Base-by-base conservation (phyloP, 1,139 yeast genomes). In the Saccharomyces hybrid region DNA sequence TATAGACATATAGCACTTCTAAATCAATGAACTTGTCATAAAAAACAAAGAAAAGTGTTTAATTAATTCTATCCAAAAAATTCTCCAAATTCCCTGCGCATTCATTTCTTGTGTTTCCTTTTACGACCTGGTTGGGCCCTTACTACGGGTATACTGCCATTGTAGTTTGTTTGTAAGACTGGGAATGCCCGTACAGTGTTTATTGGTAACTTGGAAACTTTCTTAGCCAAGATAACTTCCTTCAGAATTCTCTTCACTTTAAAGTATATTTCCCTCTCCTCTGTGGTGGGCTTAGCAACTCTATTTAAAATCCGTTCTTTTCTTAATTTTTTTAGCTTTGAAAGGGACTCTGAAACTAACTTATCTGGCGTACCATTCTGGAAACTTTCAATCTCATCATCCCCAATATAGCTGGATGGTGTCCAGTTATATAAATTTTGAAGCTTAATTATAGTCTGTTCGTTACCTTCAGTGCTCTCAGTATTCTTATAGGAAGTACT, bases 111-210 rank as follows among this genome's bases (percentile, higher is more conserved):
- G 52, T 70, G 65, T 56, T 71, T 71, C 57, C 71, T 70, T 56
- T 64, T 65, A 42, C 67, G 60, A 13, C 61, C 56, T 26, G 64
- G 64, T 50, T 71, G 66, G 53, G 73, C 61, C 53, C 71, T 64
- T 54, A 78, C 74, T 0, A 89, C 89, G 1, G 96, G 97, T 64
- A 90, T 76, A 1, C 86, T 79, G 53, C 98, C 98, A 47, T 80
- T 75, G 64, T 87, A 90, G 61, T 85, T 88, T 20, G 84, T 80
- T 64, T 83, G 82, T 55, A 87, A 75, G 0, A 87, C 85, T 0
- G 96, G 96, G 48, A 90, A 62, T 2, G 64, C 62, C 46, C 56
- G 62, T 46, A 64, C 73, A 53, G 57, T 61, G 42, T 61, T 58
- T 28, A 66, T 58, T 13, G 72, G 71, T 2, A 68, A 50, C 8